Base-by-base conservation (phyloP, 176 grass and related monocot genomes). In the Avena sativa region DNA sequence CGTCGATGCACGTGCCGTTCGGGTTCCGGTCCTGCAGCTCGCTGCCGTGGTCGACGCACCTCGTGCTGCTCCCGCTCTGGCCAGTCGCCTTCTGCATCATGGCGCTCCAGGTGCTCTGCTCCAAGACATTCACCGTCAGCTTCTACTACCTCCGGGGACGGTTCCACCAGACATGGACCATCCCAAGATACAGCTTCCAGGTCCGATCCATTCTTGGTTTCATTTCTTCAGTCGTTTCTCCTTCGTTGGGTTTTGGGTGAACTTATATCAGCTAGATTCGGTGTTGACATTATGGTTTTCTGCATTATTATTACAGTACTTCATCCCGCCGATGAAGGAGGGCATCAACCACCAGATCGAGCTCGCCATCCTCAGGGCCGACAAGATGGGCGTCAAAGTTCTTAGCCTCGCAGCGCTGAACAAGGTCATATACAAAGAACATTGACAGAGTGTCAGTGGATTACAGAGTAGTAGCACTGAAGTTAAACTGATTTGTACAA, bases 351-450 rank as follows among this genome's bases (percentile, higher is more conserved):
- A 51, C 3, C 93, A 93, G 88, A 98, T 98, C 61, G 95, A 98
- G 84, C 91, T 98, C 0, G 95, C 89, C 56, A 98, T 98, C 64
- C 86, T 98, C 30, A 79, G 95, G 28, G 93, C 93, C 2, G 86
- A 98, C 78, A 91, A 86, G 84, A 95, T 98, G 74, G 95, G 95
- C 51, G 95, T 98, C 66, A 93, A 98, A 32, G 95, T 98, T 15
- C 85, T 98, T 17, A 98, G 95, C 79, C 95, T 98, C 28, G 95
- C 95, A 5, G 93, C 95, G 58, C 89, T 98, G 11, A 98, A 98
- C 46, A 98, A 98, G 92, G 95, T 97, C 4, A 28, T 28, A 2
- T 28, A 28, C 28, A 28, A 28, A 28, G 28, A 28, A 28, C 28
- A 28, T 28, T 28, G 28, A 2, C 28, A 28, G 28, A 28, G 28